Conservation (phyloP, 495 filamentous ascomycete species). For the Hypoxylon rickii region DNA sequence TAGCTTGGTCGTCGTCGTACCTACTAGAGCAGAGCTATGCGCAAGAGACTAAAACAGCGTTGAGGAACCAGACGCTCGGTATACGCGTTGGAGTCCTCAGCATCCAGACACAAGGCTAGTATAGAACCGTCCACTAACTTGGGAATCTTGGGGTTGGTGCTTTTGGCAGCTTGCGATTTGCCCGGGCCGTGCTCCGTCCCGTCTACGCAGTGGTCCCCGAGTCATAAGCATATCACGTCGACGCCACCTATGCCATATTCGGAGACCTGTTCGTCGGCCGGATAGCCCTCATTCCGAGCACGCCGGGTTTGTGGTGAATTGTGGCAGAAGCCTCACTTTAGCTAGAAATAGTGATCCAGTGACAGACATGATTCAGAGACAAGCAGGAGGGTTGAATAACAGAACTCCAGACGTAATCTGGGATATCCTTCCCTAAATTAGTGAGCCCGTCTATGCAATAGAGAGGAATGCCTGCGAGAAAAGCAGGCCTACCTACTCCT, state of each 20-base stretch:
- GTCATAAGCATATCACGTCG: constrained; percentile 4
- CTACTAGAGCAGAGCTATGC: too few species aligned
- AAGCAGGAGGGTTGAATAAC: neutral
- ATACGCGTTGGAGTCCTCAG: neutral
- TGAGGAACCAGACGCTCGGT: constrained; percentile 4
- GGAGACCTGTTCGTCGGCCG: constrained; percentile 2
- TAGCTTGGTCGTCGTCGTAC: constrained; percentile 4
- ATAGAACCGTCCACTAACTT: constrained; percentile 1
- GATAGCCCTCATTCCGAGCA: neutral
- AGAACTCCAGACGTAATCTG: too few species aligned
- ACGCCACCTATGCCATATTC: constrained; percentile 4
- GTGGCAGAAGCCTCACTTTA: neutral
- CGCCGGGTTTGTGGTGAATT: constrained; percentile 1
- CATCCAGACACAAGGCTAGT: constrained; percentile 15
- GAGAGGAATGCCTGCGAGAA: too few species aligned
- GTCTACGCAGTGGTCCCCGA: constrained; percentile 15
- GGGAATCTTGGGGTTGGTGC: neutral
- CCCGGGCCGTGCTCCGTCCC: constrained; percentile 5
- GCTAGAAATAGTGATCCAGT: neutral
- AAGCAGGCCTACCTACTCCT: too few species aligned
- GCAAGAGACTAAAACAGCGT: neutral
- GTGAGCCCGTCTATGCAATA: too few species aligned
- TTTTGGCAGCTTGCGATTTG: constrained; percentile 10
- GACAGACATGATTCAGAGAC: neutral
- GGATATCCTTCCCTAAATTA: too few species aligned